Conservation (phyloP, 805 yeast genomes). For the Suhomyces xylopsoci region DNA sequence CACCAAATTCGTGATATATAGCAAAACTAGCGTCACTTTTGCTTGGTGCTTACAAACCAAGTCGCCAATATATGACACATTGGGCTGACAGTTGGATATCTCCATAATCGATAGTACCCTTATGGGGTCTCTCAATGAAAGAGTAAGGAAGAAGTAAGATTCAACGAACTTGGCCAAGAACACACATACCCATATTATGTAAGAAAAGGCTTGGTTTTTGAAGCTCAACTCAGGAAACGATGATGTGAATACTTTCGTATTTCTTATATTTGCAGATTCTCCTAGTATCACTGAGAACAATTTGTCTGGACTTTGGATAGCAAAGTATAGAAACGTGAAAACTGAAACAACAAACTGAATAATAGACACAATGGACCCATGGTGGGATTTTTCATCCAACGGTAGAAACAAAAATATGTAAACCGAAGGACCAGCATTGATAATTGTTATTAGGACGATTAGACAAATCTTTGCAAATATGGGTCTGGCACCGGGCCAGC, state of each 20-base stretch:
- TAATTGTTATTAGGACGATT: constrained; percentile 11
- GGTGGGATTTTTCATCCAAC: constrained; percentile 19
- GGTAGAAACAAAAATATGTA: constrained; percentile 28
- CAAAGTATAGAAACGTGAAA: constrained; percentile 26
- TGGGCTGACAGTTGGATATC: constrained; percentile 26
- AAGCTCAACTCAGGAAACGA: constrained; percentile 22
- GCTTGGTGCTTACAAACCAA: constrained; percentile 29
- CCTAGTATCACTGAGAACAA: constrained; percentile 14
- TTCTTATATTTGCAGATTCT: constrained; percentile 8
- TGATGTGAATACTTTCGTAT: constrained; percentile 16
- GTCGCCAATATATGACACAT: constrained; percentile 18
- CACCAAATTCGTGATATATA: constrained; percentile 26
- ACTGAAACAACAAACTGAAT: constrained; percentile 28
- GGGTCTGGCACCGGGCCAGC: constrained; percentile 20
- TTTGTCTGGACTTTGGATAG: constrained; percentile 23
- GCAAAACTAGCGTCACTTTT: constrained; percentile 20
- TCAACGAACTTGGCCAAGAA: constrained; percentile 34
- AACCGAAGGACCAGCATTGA: constrained; percentile 28
- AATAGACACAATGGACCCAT: constrained; percentile 22
- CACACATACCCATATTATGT: constrained; percentile 28
- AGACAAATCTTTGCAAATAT: constrained; percentile 14
- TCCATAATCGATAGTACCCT: constrained; percentile 26
- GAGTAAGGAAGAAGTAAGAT: constrained; percentile 34
- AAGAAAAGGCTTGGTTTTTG: constrained; percentile 24
- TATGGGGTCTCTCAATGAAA: constrained; percentile 34